phyloP scores from a whole-genome alignment of 2,329 filamentous ascomycete genomes.

The Ophiocordyceps camponoti-rufipedis region DNA sequence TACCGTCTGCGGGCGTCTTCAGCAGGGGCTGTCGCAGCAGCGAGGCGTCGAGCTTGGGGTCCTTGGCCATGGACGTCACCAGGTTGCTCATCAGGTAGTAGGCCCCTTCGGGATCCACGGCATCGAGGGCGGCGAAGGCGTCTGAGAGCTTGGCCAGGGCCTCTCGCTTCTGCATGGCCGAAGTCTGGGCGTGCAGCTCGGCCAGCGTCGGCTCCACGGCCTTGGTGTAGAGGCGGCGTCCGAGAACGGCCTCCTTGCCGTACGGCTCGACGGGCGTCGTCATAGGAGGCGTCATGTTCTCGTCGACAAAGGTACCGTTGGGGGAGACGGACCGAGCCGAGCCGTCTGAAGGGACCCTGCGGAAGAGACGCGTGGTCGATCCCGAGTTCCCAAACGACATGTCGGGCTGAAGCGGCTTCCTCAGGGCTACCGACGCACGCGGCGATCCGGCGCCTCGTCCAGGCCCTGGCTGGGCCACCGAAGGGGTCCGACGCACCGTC shows the following conservation, averaged over 20 bases:
- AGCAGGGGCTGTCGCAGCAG: slow-evolving; percentile 23
- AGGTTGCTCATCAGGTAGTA: slow-evolving; percentile 69
- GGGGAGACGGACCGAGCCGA: slow-evolving; percentile 20
- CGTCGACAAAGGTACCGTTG: slow-evolving; percentile 31
- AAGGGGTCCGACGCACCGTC: slow-evolving; percentile 32
- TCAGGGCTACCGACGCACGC: slow-evolving; percentile 27
- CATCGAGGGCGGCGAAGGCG: slow-evolving; percentile 69
- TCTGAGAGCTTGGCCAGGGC: slow-evolving; percentile 69
- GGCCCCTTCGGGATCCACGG: slow-evolving; percentile 76
- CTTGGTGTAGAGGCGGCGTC: slow-evolving; percentile 63
- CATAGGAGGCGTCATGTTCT: slow-evolving; percentile 41
- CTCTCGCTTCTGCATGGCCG: slow-evolving; percentile 50
- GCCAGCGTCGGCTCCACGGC: slow-evolving; percentile 69
- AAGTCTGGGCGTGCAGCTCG: slow-evolving; percentile 70
- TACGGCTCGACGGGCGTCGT: slow-evolving; percentile 31
- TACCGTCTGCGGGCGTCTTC: slow-evolving; percentile 23
- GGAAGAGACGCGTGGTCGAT: slow-evolving; percentile 83
- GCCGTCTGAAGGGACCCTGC: slow-evolving; percentile 59
- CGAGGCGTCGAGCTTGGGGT: slow-evolving; percentile 42
- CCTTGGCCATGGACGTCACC: slow-evolving; percentile 52
- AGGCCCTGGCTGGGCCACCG: slow-evolving; percentile 17
- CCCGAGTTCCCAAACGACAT: slow-evolving; percentile 88
- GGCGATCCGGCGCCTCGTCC: slow-evolving; percentile 22
- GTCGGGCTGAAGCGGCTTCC: slow-evolving; percentile 71
- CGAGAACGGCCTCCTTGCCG: slow-evolving; percentile 69